phyloP scores from a whole-genome alignment of 2,329 filamentous ascomycete species.

The Truncatella angustata region DNA sequence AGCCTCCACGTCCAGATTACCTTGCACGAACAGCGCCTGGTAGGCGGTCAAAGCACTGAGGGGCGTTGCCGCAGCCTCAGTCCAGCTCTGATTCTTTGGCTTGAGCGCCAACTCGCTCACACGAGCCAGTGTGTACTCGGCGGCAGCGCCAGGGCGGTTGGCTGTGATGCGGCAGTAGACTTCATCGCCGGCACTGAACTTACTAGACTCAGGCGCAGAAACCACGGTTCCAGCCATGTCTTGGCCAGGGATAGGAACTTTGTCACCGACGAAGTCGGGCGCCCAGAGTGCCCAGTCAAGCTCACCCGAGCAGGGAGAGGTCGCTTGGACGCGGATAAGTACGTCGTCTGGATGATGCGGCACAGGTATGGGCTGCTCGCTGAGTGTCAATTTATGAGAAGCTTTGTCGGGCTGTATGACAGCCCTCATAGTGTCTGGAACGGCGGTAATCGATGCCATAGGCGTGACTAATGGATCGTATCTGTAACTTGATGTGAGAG shows the following conservation, averaged over 20 bases:
- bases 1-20: too few relatives aligned
- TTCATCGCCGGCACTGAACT: background rate
- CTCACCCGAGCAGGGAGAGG: background rate
- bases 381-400: background rate
- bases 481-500: too few relatives aligned
- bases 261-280: constrained; percentile 14
- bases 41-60: too few relatives aligned
- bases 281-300: background rate
- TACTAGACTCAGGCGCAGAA: constrained; percentile 20
- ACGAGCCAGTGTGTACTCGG: too few relatives aligned
- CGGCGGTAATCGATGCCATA: too few relatives aligned
- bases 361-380: background rate
- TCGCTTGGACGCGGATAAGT: background rate
- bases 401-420: background rate
- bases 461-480: too few relatives aligned
- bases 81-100: too few relatives aligned
- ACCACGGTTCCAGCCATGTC: constrained; percentile 38
- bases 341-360: background rate
- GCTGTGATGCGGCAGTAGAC: background rate
- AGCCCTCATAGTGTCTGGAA: background rate
- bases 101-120: too few relatives aligned
- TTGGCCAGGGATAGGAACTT: constrained; percentile 16
- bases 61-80: too few relatives aligned
- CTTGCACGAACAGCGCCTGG: too few relatives aligned
- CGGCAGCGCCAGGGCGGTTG: too few relatives aligned